phyloP scores from a whole-genome alignment of 257 asterid species.

The Catharanthus roseus region DNA sequence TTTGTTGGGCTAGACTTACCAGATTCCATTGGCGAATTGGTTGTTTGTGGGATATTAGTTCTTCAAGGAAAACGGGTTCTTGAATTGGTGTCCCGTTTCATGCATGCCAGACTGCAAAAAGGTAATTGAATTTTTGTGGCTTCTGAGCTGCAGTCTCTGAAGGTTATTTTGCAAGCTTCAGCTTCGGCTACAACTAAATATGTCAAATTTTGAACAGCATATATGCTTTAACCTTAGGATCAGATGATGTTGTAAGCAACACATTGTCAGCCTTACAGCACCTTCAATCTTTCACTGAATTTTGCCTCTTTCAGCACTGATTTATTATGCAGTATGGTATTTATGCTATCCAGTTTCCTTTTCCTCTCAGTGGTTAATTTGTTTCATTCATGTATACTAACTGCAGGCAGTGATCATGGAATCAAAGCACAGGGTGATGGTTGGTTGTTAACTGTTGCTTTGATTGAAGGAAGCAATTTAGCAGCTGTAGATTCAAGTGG shows the following conservation, averaged over 20 bases:
- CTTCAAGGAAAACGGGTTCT: conserved; percentile 86
- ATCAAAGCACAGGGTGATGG: conserved; percentile 94
- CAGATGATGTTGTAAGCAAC: background rate
- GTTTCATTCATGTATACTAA: conserved; percentile 14
- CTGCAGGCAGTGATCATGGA: conserved; percentile 88
- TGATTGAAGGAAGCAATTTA: conserved; percentile 78
- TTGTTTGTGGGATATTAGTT: conserved; percentile 79
- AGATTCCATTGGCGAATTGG: conserved; percentile 89
- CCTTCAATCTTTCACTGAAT: background rate
- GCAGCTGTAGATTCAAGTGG: conserved; percentile 89
- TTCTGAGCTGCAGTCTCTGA: background rate
- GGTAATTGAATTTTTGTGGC: conserved; percentile 36
- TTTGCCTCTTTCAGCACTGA: background rate
- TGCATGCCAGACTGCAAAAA: conserved; percentile 84
- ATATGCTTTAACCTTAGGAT: background rate
- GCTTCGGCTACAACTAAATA: conserved; percentile 3
- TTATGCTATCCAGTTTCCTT: background rate
- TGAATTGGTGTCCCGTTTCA: conserved; percentile 78
- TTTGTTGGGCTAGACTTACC: conserved; percentile 95
- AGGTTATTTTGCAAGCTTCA: background rate
- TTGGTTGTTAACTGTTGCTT: conserved; percentile 95
- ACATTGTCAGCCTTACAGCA: background rate
- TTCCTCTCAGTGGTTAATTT: conserved; percentile 1
- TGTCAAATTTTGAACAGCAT: background rate
- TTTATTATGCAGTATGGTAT: background rate